phyloP scores from a whole-genome alignment of 768 basidiomycete genomes.

The Leccinum aurantiacum region DNA sequence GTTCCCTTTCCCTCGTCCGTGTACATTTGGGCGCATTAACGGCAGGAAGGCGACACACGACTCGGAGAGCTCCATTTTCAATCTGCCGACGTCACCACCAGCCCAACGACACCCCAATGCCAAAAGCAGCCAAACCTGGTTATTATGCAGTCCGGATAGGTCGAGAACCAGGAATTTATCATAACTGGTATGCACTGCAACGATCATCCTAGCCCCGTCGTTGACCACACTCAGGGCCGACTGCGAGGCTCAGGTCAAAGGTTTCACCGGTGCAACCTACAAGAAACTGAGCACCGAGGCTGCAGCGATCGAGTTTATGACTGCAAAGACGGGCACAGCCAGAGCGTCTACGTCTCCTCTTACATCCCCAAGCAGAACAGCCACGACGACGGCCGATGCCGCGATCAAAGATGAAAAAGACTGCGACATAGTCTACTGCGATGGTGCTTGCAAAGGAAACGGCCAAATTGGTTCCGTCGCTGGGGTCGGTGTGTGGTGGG shows the following conservation, averaged over 20 bases:
- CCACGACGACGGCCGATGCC: background rate
- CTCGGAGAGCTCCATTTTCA: background rate
- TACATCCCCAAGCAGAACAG: conserved; percentile 31
- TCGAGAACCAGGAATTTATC: conserved; percentile 60
- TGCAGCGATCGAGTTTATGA: conserved; percentile 61
- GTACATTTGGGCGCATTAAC: background rate
- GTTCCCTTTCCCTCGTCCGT: background rate
- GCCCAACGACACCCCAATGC: conserved; percentile 28
- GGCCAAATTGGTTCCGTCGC: conserved; percentile 66
- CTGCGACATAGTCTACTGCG: conserved; percentile 69
- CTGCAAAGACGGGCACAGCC: conserved; percentile 28
- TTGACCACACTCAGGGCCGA: conserved; percentile 55
- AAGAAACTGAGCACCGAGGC: conserved; percentile 61
- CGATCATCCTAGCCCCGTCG: conserved; percentile 31
- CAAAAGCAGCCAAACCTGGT: conserved; percentile 40
- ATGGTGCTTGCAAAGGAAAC: conserved; percentile 87
- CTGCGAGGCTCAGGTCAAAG: conserved; percentile 65
- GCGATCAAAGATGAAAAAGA: conserved; percentile 28
- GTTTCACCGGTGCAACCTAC: conserved; percentile 57
- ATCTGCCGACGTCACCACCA: background rate
- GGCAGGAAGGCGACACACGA: background rate
- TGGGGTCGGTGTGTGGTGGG: conserved; percentile 93
- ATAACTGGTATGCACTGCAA: conserved; percentile 57
- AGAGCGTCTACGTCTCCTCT: conserved; percentile 12
- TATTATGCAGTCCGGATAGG: conserved; percentile 80